phyloP scores from a whole-genome alignment of 1,139 yeast species.

The Protomyces inundatus region DNA sequence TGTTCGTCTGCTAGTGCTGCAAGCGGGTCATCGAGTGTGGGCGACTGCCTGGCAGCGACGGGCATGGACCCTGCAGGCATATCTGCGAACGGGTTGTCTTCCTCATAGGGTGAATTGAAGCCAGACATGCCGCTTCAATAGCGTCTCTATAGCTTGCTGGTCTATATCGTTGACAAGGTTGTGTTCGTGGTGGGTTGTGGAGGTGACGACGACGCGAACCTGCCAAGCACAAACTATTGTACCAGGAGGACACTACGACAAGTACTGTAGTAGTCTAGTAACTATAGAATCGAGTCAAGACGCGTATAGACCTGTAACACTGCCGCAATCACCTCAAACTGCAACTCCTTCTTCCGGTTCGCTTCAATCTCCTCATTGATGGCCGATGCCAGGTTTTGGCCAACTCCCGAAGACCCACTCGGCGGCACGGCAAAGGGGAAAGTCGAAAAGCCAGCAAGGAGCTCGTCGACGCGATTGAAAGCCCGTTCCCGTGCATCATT shows the following conservation, averaged over 20 bases:
- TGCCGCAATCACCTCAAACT: constrained; percentile 86
- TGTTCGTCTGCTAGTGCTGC: not conserved
- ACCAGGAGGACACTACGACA: not conserved
- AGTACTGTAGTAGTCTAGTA: not conserved
- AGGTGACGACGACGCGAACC: too few species aligned
- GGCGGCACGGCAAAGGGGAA: constrained; percentile 69
- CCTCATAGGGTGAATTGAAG: constrained; percentile 18
- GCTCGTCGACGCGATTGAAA: constrained; percentile 85
- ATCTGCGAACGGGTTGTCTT: constrained; percentile 24
- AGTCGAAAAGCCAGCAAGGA: constrained; percentile 73
- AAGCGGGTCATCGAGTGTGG: not conserved
- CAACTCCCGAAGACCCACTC: constrained; percentile 53
- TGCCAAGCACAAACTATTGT: not conserved
- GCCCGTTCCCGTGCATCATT: constrained; percentile 93
- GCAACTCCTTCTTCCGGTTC: constrained; percentile 57
- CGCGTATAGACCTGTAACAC: constrained; percentile 50
- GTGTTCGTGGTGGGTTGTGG: too few species aligned
- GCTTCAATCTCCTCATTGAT: constrained; percentile 60
- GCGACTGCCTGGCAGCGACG: not conserved
- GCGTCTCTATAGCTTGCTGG: too few species aligned
- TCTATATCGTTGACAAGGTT: too few species aligned
- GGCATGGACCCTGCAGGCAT: constrained; percentile 12
- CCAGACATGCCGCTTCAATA: constrained; percentile 1
- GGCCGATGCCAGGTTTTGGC: constrained; percentile 68
- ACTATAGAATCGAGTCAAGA: constrained; percentile 46